A percentile compares a stretch with the other conserved stretches of the same genome.
These are phyloP conservation scores for Aspergillus caelatus DNA, from an alignment of 2,329 filamentous ascomycete species.

Conservation along the genomic window DNA sequence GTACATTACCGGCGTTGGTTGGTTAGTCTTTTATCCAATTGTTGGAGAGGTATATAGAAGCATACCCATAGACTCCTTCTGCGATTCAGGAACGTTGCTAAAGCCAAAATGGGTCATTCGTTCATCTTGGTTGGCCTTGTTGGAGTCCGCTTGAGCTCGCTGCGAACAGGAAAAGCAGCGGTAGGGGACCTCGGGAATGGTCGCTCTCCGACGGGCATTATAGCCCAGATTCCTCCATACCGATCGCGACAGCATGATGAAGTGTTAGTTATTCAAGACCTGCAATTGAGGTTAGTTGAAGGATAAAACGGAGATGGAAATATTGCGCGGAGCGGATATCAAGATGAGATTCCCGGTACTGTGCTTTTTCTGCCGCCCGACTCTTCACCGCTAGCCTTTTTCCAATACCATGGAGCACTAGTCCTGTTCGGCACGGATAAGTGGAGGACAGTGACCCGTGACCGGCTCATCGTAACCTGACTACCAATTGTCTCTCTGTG, in stretches of 20 bases:
- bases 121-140: constrained; percentile 47
- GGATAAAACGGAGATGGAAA: neutral
- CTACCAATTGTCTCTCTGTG: neutral
- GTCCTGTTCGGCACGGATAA: no score
- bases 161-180: constrained; percentile 56
- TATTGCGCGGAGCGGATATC: constrained; percentile 1
- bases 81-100: constrained; percentile 75
- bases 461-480: no score
- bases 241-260: constrained; percentile 37
- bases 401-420: no score
- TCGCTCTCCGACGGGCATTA: constrained; percentile 34
- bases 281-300: neutral
- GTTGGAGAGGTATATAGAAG: neutral
- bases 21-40: neutral
- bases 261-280: neutral
- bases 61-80: constrained; percentile 71
- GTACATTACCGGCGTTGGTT: constrained; percentile 26
- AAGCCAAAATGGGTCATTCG: constrained; percentile 88
- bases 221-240: constrained; percentile 41
- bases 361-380: neutral
- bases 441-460: no score
- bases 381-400: neutral
- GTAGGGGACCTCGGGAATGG: constrained; percentile 37
- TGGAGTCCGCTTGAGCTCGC: constrained; percentile 41
- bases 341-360: neutral